phyloP scores from a whole-genome alignment of 2,329 filamentous ascomycete species.

The Claviceps pazoutovae region DNA sequence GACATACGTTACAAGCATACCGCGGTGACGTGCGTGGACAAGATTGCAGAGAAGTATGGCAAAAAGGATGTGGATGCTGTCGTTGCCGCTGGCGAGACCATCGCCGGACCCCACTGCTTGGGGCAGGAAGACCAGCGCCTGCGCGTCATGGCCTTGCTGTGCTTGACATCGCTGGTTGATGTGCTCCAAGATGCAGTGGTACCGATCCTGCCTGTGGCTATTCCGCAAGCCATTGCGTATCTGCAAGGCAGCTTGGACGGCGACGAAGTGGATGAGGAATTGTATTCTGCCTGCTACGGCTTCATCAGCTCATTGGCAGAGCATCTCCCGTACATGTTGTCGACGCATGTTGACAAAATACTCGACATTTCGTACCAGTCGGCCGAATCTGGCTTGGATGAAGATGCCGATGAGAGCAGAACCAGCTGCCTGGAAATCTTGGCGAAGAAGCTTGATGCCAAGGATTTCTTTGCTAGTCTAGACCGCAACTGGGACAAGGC shows the following conservation, averaged over 20 bases:
- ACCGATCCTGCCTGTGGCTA: conserved; percentile 62
- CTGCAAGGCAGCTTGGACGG: conserved; percentile 47
- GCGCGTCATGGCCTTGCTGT: conserved; percentile 72
- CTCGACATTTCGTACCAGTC: conserved; percentile 61
- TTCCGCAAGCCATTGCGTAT: conserved; percentile 59
- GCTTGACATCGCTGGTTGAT: conserved; percentile 77
- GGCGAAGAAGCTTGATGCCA: conserved; percentile 63
- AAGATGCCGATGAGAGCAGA: conserved; percentile 50
- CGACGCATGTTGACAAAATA: conserved; percentile 58
- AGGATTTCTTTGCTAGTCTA: conserved; percentile 60
- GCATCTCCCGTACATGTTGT: conserved; percentile 81
- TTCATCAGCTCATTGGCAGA: conserved; percentile 69
- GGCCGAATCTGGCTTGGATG: conserved; percentile 45
- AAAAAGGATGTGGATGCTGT: conserved; percentile 76
- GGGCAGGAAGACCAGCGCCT: conserved; percentile 59
- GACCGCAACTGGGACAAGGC: conserved; percentile 58
- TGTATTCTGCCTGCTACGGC: conserved; percentile 73
- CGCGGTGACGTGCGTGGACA: conserved; percentile 79
- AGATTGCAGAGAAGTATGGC: conserved; percentile 88
- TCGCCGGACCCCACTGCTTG: conserved; percentile 64
- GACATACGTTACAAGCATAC: conserved; percentile 70
- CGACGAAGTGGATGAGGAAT: conserved; percentile 39
- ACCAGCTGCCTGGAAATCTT: conserved; percentile 57
- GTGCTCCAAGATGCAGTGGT: conserved; percentile 78
- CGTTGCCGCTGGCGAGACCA: conserved; percentile 57